Base-by-base conservation (phyloP, 2,329 filamentous ascomycete species). In the Monilinia fructicola region DNA sequence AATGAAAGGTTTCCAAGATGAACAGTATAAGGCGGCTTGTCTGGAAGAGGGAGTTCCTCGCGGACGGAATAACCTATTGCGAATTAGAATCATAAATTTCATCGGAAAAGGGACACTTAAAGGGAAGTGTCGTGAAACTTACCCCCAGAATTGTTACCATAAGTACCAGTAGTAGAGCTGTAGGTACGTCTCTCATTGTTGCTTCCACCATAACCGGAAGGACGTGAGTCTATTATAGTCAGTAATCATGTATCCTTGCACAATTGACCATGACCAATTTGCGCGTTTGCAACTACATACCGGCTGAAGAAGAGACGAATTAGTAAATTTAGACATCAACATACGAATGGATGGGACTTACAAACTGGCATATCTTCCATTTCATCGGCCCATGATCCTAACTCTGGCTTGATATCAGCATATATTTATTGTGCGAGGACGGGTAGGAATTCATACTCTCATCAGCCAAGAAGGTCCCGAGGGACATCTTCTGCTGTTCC, bases 381-480 rank as follows among this genome's bases (percentile, higher is more conserved):
- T 79, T 99, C 95, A 82, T 99, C 96, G 76, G 95, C 95, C 95
- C 95, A 99, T 74, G 95, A 98, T 77, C 94, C 93, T 77, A 89
- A 84, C 76, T 85, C 88, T 90, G 76, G 61, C 62, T 70, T 65
- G 71, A 70, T 40, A 69, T 75, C 69, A 76, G 72, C 71, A 55
- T 73, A 82, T 72, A 81, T 83, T 71, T 80, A 81, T 64, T 65
- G 58, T 68, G 67, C 67, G 40, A 42, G 68, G 77, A 73, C 70
- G 64, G 35, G 38, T 44, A n/a, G 54, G 46, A 53, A 44, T 38
- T 48, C 92, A 81, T 85, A 97, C 94, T 89, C 81, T 92, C 86
- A 80, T 97, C 92, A 78, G 86, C 85, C 84, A 99, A 87, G 87
- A 99, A 99, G 82, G 92, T 91, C 85, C 92, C 92, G 78, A 98